A percentile compares a stretch with the other conserved stretches of the same genome.
phyloP scores from a whole-genome alignment of 2,329 filamentous ascomycete species.

The Neonectria sp. region DNA sequence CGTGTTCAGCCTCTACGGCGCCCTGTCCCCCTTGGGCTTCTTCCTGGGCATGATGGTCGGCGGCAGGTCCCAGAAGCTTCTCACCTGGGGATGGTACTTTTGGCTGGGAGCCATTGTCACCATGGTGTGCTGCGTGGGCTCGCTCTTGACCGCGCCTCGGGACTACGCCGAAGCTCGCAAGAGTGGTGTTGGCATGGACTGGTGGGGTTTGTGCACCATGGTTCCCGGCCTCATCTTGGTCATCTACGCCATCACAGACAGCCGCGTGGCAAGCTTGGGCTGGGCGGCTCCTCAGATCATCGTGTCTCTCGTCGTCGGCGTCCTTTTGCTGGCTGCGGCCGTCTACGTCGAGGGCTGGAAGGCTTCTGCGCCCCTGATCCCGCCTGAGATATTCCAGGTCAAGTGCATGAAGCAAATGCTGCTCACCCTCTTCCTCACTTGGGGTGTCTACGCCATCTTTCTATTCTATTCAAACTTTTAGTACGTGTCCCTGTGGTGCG shows the following conservation, averaged over 20 bases:
- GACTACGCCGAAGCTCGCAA: conserved; percentile 53
- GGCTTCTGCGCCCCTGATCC: conserved; percentile 73
- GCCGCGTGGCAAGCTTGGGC: conserved; percentile 66
- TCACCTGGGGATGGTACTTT: conserved; percentile 78
- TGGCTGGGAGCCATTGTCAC: conserved; percentile 68
- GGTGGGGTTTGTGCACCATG: conserved; percentile 68
- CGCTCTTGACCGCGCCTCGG: conserved; percentile 54
- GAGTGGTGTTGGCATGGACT: conserved; percentile 69
- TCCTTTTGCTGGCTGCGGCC: conserved; percentile 66
- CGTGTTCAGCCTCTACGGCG: conserved; percentile 71
- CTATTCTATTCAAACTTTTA: conserved; percentile 76
- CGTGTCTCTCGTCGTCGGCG: conserved; percentile 70
- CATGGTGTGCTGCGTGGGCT: conserved; percentile 66
- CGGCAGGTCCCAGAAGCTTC: conserved; percentile 71
- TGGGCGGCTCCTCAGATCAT: conserved; percentile 78
- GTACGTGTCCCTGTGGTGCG: conserved; percentile 54
- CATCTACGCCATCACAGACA: conserved; percentile 79
- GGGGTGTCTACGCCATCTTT: conserved; percentile 72
- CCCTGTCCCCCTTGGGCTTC: conserved; percentile 69
- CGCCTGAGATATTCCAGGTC: conserved; percentile 73
- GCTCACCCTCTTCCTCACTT: conserved; percentile 63
- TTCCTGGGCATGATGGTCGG: conserved; percentile 76
- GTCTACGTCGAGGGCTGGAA: conserved; percentile 77
- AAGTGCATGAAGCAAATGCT: conserved; percentile 72
- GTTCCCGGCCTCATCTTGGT: conserved; percentile 74